phyloP scores from a whole-genome alignment of 176 grass and related monocot species.

The Aegilops speltoides region DNA sequence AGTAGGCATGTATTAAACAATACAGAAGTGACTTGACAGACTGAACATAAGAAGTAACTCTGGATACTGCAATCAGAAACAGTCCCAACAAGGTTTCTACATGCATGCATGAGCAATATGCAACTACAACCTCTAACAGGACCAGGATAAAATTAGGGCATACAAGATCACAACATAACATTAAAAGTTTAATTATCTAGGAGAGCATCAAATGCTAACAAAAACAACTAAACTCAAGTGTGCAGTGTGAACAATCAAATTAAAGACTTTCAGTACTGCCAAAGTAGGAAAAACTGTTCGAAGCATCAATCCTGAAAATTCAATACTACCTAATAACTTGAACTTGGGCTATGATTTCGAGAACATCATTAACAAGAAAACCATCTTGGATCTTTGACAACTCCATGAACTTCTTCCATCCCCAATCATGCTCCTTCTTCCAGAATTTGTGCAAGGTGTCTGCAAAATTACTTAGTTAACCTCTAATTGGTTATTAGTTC shows the following conservation, averaged over 20 bases:
- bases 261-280: background rate
- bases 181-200: background rate
- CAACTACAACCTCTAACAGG: conserved; percentile 6
- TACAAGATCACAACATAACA: background rate
- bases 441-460: conserved; percentile 94
- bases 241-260: background rate
- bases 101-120: conserved; percentile 11
- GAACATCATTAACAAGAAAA: conserved; percentile 83
- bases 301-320: conserved; percentile 9
- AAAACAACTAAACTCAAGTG: background rate
- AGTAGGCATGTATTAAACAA: conserved; percentile 1
- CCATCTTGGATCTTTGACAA: conserved; percentile 92
- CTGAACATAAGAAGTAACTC: conserved; percentile 17
- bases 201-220: conserved; percentile 15
- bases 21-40: background rate
- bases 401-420: conserved; percentile 99
- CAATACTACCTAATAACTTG: conserved; percentile 87
- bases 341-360: conserved; percentile 96
- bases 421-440: conserved; percentile 99
- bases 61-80: conserved; percentile 12
- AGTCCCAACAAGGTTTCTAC: conserved; percentile 19
- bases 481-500: conserved; percentile 22
- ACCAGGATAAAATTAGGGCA: conserved; percentile 4
- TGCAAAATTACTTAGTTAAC: conserved; percentile 57
- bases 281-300: conserved; percentile 1